Base-by-base conservation (phyloP, 1,284 basidiomycete species). In the Rugosomyces carneus region DNA sequence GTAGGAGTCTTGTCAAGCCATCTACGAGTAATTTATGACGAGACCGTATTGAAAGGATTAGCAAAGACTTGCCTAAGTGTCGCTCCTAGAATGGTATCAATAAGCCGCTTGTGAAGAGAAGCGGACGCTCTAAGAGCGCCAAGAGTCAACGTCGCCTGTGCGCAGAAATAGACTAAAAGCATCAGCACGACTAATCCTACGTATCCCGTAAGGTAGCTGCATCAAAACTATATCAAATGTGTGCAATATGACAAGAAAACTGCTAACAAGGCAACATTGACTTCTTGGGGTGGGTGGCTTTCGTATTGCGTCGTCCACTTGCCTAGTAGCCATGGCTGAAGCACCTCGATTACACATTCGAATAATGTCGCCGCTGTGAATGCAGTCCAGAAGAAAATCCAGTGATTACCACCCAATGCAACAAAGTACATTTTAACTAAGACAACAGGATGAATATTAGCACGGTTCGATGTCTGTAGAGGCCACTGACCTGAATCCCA, bases 231-330 rank as follows among this genome's bases (percentile, higher is more conserved):
- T 15, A 27, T 26, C 26, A 37, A 35, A 37, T 8, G 35, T 37
- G n/a, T n/a, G n/a, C n/a, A 37, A 37, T 15, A 29, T 24, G 6
- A 7, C 31, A 39, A 6, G 13, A 31, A 37, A 26, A 5, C n/a
- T 10, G 37, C 51, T 47, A 5, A 49, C 51, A 49, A 52, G 37
- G 42, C 23, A 5, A 47, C 51, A 16, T 52, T 37, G 7, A 52
- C 51, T 4, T 52, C 51, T 15, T 47, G 45, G 4, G 51, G 51
- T 1, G 45, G 45, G 26, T 47, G 45, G 15, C 50, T 53, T 10
- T 72, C 68, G 55, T 81, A 81, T 45, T 78, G 72, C 8, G 65
- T 61, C 0, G 76, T 72, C 77, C 79, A 83, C 35, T 69, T 67
- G 21, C 78, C 79, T 9, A 81, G 66, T 20, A 50, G 38, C 51